Conservation (phyloP, 2,329 filamentous ascomycete species). For the Fusarium anguioides region DNA sequence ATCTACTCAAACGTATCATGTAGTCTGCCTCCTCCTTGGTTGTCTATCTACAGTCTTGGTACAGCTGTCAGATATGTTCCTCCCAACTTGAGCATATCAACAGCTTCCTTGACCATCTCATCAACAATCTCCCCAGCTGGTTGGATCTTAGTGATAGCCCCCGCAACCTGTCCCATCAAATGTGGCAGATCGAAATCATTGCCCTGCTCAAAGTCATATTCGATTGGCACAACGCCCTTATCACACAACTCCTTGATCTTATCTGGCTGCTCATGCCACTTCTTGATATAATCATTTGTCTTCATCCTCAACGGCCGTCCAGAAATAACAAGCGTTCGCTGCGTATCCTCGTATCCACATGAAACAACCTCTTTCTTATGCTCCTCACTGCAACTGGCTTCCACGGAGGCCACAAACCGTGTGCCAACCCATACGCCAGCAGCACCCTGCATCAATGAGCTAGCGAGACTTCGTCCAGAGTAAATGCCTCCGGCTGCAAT, state of each 20-base stretch:
- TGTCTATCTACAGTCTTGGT: conserved; percentile 55
- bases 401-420: conserved; percentile 84
- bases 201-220: conserved; percentile 83
- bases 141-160: conserved; percentile 79
- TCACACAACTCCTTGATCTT: conserved; percentile 81
- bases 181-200: conserved; percentile 87
- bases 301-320: conserved; percentile 84
- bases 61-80: conserved; percentile 64
- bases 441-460: conserved; percentile 87
- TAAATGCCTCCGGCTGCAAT: conserved; percentile 90
- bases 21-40: conserved; percentile 18
- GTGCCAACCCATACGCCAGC: conserved; percentile 94
- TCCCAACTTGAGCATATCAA: conserved; percentile 72
- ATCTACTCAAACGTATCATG: background rate
- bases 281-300: conserved; percentile 84
- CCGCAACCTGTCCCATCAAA: conserved; percentile 94
- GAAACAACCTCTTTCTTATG: conserved; percentile 87
- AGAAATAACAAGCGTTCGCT: conserved; percentile 83
- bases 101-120: conserved; percentile 86
- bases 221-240: conserved; percentile 81
- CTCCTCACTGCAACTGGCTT: conserved; percentile 82
- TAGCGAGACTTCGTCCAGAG: conserved; percentile 83
- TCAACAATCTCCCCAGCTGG: conserved; percentile 86
- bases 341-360: conserved; percentile 83
- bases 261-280: conserved; percentile 81